phyloP scores from a whole-genome alignment of 352 stramenopile species.

The Phytopythium chamaehyphon region DNA sequence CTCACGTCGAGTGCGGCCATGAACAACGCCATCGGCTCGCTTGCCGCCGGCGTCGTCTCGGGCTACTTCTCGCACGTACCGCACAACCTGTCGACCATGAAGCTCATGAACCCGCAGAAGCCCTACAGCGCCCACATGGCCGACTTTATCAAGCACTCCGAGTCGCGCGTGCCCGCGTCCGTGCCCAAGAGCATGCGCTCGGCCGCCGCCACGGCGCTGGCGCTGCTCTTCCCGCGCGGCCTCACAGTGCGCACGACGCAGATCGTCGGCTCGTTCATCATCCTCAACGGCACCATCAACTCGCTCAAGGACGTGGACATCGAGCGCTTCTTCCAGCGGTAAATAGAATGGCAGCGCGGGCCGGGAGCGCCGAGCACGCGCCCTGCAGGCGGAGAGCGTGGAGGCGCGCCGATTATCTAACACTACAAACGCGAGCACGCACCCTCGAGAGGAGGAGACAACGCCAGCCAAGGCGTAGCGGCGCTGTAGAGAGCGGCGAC shows the following conservation, averaged over 20 bases:
- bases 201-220: slow-evolving; percentile 63
- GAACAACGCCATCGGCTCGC: slow-evolving; percentile 86
- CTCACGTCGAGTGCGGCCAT: slow-evolving; percentile 61
- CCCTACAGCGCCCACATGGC: slow-evolving; percentile 78
- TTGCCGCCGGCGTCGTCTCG: slow-evolving; percentile 86
- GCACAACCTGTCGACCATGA: slow-evolving; percentile 95
- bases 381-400: neutral
- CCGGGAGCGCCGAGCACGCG: neutral
- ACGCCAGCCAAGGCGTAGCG: neutral
- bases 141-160: slow-evolving; percentile 78
- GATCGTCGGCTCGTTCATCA: slow-evolving; percentile 93
- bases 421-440: neutral
- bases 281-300: slow-evolving; percentile 93
- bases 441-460: neutral
- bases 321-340: slow-evolving; percentile 28
- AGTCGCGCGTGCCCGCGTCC: slow-evolving; percentile 75
- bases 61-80: slow-evolving; percentile 94
- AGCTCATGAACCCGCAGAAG: slow-evolving; percentile 92
- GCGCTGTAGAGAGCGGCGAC: slow-evolving; percentile 4
- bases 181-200: slow-evolving; percentile 71
- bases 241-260: slow-evolving; percentile 88
- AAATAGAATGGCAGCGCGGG: slow-evolving; percentile 5
- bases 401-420: neutral
- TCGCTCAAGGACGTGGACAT: slow-evolving; percentile 81
- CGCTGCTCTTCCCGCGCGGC: slow-evolving; percentile 84